Base-by-base conservation (phyloP, 164 flowering plant species). In the Chimonanthus praecox region DNA sequence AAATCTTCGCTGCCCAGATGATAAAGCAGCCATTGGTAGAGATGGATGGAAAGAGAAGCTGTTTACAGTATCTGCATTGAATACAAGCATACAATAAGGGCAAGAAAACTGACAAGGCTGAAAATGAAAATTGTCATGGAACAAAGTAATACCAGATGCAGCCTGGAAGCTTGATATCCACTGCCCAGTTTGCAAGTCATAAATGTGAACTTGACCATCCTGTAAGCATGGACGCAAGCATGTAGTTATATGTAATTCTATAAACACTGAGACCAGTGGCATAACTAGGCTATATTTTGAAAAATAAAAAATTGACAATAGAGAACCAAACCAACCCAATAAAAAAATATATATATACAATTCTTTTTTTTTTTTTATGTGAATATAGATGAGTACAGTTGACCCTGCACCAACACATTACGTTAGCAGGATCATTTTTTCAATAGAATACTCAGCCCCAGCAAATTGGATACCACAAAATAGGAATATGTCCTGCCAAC, bases 1-100 rank as follows among this genome's bases (percentile, higher is more conserved):
- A 82, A 88, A 95, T 82, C 98, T 90, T 58, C 99, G 84, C 72
- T 93, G 98, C 8, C 99, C 99, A 21, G 99, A 95, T 64, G 99
- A 86, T 69, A 97, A 70, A 63, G 88, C 91, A 49, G 92, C 90
- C 90, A 93, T 86, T 18, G 98, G 92, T 66, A 88, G 82, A 82
- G 70, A 89, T 2, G 98, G 99, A 82, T 95, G 98, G 81, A 95
- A 95, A 76, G 85, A 79, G 72, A 95, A 87, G 69, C 97, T 89
- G 84, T 86, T 92, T 18, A 93, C 90, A 7, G 99, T 92, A 70
- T 95, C 99, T 95, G 85, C 9, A 77, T 0, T 58, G 21, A 73
- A 70, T 49, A 43, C 47, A 72, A 20, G 63, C 8, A 10, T 68
- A 50, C 1, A 62, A 62, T 45, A 20, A 66, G 49, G 49, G 61